Conservation (phyloP, 2,329 filamentous ascomycete genomes). For the Tolypocladium ophioglossoides region DNA sequence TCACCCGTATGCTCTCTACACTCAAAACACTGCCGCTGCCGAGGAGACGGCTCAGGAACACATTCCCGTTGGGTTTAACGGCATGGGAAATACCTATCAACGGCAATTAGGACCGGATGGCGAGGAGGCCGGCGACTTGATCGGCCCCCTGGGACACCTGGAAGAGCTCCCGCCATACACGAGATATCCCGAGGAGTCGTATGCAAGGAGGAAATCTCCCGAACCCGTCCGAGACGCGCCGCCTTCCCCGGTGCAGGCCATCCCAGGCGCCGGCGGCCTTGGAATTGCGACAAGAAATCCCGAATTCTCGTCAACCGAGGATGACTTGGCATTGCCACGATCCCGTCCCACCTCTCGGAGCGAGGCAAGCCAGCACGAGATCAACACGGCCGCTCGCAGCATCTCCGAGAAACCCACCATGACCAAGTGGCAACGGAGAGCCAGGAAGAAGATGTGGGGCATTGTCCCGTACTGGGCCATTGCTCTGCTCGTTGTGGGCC, state of each 20-base stretch:
- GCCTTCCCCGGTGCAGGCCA: constrained; percentile 11
- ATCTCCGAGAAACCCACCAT: constrained; percentile 36
- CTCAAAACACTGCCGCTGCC: constrained; percentile 57
- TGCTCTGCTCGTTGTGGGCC: constrained; percentile 33
- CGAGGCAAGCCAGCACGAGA: constrained; percentile 41
- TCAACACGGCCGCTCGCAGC: constrained; percentile 37
- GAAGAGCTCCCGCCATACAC: constrained; percentile 90
- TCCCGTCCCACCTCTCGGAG: constrained; percentile 43
- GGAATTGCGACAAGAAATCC: constrained; percentile 51
- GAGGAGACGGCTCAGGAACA: constrained; percentile 34
- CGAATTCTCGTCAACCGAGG: constrained; percentile 47
- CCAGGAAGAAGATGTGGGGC: constrained; percentile 45
- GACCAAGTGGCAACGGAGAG: constrained; percentile 41
- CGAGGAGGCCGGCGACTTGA: constrained; percentile 77
- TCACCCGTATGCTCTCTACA: constrained; percentile 80
- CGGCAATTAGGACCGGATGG: constrained; percentile 66
- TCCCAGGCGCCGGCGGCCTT: constrained; percentile 50
- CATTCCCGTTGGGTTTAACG: constrained; percentile 67
- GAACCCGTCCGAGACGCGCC: constrained; percentile 9
- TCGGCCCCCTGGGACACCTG: constrained; percentile 78
- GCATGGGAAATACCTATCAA: constrained; percentile 55
- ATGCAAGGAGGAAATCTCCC: constrained; percentile 32
- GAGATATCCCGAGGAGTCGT: constrained; percentile 70
- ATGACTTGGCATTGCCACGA: constrained; percentile 39
- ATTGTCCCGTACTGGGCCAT: constrained; percentile 54